Evolutionary conservation across 202 grass and related monocot species (phyloP).

Genomic region (Cymbopogon flexuosus): DNA sequence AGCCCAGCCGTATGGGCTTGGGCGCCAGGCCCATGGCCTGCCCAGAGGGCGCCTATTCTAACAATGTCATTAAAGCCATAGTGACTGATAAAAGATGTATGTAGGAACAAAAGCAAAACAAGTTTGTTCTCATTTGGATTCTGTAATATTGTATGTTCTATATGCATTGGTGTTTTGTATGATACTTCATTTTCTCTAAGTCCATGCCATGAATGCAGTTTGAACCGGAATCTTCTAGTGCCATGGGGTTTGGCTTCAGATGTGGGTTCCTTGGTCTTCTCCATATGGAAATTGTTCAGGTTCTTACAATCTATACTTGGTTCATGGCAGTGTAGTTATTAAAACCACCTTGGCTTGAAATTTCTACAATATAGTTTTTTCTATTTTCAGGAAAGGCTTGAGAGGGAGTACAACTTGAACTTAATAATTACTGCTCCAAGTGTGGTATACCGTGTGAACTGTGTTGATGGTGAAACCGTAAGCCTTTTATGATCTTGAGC

Average conservation of each 20-base stretch:
- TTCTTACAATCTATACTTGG: constrained; percentile 36
- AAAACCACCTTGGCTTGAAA: neutral
- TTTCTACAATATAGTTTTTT: constrained; percentile 21
- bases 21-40: too few species aligned
- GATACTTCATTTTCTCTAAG: constrained; percentile 22
- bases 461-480: constrained; percentile 73
- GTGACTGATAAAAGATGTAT: neutral
- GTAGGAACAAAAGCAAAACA: neutral
- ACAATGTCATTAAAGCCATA: neutral
- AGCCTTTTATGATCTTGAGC: constrained; percentile 22
- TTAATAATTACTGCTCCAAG: constrained; percentile 98
- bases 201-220: constrained; percentile 49
- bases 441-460: constrained; percentile 91
- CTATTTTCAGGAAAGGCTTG: constrained; percentile 92
- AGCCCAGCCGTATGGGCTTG: too few species aligned
- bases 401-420: constrained; percentile 93
- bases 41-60: too few species aligned
- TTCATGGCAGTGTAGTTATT: constrained; percentile 32
- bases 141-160: constrained; percentile 17
- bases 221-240: constrained; percentile 90
- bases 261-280: constrained; percentile 95
- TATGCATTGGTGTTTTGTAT: constrained; percentile 19
- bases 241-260: constrained; percentile 97
- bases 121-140: neutral
- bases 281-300: constrained; percentile 99